A percentile compares a stretch with the other conserved stretches of the same genome.
phyloP scores from a whole-genome alignment of 225 moss, liverwort and hornwort species.

The Marchantia paleacea region DNA sequence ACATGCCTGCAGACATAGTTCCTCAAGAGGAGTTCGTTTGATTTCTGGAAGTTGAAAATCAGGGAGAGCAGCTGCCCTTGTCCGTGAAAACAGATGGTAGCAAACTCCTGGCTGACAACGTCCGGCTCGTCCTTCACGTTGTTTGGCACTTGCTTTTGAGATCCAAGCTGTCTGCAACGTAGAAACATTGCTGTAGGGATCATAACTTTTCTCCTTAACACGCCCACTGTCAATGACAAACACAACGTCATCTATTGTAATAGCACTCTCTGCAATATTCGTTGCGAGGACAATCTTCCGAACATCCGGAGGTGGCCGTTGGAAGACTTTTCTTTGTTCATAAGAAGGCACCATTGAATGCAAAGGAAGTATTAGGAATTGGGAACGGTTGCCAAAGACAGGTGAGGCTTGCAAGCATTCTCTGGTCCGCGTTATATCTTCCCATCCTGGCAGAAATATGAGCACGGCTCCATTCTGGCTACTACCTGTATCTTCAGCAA shows the following conservation, averaged over 20 bases:
- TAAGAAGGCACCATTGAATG: slow-evolving; percentile 89
- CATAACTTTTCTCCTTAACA: slow-evolving; percentile 96
- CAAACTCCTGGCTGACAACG: slow-evolving; percentile 85
- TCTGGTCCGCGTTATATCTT: slow-evolving; percentile 81
- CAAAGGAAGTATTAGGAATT: slow-evolving; percentile 72
- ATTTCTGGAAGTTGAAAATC: slow-evolving; percentile 98
- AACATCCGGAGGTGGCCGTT: slow-evolving; percentile 50
- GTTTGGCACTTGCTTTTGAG: slow-evolving; percentile 90
- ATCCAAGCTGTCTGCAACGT: slow-evolving; percentile 79
- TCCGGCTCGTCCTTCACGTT: slow-evolving; percentile 92
- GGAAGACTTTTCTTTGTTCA: slow-evolving; percentile 94
- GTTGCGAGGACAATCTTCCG: slow-evolving; percentile 87
- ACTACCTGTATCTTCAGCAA: slow-evolving; percentile 42
- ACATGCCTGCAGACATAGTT: slow-evolving; percentile 78
- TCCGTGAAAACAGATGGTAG: slow-evolving; percentile 88
- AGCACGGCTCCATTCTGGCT: slow-evolving; percentile 62
- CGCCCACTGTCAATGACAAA: slow-evolving; percentile 90
- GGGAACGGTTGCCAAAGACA: slow-evolving; percentile 61
- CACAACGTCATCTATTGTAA: slow-evolving; percentile 99
- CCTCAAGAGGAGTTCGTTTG: slow-evolving; percentile 93
- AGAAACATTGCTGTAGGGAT: slow-evolving; percentile 94
- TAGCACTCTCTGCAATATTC: slow-evolving; percentile 97
- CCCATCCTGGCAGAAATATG: slow-evolving; percentile 96
- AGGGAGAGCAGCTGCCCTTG: slow-evolving; percentile 79
- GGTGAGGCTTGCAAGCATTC: slow-evolving; percentile 67